phyloP scores from a whole-genome alignment of 345 rosid species.

The Psidium guajava region DNA sequence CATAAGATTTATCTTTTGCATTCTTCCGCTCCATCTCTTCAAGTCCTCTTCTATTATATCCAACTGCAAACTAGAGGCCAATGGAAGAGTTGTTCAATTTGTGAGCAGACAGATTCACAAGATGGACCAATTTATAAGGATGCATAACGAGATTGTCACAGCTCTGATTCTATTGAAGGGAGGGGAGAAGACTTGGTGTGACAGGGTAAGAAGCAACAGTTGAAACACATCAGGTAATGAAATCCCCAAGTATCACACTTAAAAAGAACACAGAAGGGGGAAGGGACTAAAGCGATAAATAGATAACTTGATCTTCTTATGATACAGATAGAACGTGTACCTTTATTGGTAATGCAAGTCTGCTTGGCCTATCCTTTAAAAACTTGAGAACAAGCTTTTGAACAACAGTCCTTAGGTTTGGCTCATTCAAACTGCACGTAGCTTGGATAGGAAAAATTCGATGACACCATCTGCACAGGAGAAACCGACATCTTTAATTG shows the following conservation, averaged over 20 bases:
- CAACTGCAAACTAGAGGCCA: constrained; percentile 72
- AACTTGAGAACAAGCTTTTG: constrained; percentile 61
- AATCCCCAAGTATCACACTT: background rate
- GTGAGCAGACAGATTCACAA: background rate
- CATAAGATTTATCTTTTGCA: constrained; percentile 22
- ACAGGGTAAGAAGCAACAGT: background rate
- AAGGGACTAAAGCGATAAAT: background rate
- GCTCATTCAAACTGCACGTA: constrained; percentile 70
- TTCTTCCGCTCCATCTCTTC: constrained; percentile 43
- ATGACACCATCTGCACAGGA: constrained; percentile 80
- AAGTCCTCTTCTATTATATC: constrained; percentile 74
- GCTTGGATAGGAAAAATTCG: constrained; percentile 90
- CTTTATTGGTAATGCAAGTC: constrained; percentile 46
- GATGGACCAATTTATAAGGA: background rate
- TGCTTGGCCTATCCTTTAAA: constrained; percentile 35
- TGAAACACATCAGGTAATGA: background rate
- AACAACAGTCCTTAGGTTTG: constrained; percentile 52
- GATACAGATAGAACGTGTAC: constrained; percentile 17
- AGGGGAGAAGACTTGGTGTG: too few relatives aligned
- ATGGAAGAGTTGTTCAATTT: background rate
- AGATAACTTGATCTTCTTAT: background rate
- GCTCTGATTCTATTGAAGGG: background rate
- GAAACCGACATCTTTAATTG: constrained; percentile 2
- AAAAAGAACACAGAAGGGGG: background rate
- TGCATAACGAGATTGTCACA: background rate